Percentiles rank a stretch among this genome's conserved stretches.
phyloP scores from a whole-genome alignment of 768 basidiomycete species.

The Psilocybe cyanescens region DNA sequence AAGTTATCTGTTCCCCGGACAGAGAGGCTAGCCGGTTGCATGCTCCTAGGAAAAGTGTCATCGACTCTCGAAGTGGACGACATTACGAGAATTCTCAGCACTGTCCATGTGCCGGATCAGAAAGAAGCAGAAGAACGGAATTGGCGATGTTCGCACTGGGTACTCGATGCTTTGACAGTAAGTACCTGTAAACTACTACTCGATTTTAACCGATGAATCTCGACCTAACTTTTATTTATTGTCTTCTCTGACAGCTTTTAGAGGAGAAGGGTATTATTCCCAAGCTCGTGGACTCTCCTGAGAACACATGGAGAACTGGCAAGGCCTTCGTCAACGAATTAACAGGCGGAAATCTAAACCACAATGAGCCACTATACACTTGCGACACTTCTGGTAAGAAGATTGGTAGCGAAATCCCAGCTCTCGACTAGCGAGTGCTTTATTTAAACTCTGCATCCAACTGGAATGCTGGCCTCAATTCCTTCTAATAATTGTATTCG shows the following conservation, averaged over 20 bases:
- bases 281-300: not conserved
- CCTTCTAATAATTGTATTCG: too few species aligned
- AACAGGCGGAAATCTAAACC: not conserved
- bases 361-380: not conserved
- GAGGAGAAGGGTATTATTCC: not conserved
- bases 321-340: not conserved
- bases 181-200: not conserved
- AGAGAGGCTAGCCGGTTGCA: not conserved
- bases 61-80: not conserved
- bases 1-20: not conserved
- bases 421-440: too few species aligned
- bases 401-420: not conserved
- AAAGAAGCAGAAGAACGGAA: not conserved
- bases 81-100: not conserved
- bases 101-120: not conserved
- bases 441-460: too few species aligned
- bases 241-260: not conserved
- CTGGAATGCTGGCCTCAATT: too few species aligned
- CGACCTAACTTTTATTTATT: not conserved
- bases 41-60: not conserved
- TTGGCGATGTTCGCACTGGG: not conserved
- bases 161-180: not conserved
- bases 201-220: too few species aligned
- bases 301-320: not conserved
- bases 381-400: not conserved